Conservation (phyloP, 441 rosid species). For the Melastoma candidum region DNA sequence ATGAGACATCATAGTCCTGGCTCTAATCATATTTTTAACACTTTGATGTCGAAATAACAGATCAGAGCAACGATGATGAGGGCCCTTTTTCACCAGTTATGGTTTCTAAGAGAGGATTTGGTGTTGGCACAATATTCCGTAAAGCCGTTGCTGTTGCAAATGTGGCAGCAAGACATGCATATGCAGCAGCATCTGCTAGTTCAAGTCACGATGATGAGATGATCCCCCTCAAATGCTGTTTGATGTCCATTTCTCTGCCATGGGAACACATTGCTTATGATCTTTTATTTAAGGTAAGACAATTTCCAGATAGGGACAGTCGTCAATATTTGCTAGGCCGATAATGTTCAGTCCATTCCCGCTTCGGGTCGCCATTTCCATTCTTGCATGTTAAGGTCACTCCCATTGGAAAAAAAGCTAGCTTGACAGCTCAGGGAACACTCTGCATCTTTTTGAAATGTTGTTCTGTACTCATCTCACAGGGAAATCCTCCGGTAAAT, state of each 20-base stretch:
- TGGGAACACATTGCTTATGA: conserved; percentile 90
- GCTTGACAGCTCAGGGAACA: not conserved
- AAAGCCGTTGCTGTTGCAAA: conserved; percentile 92
- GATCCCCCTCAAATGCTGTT: conserved; percentile 85
- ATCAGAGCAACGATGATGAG: conserved; percentile 77
- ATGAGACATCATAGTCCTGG: not conserved
- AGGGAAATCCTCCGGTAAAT: conserved; percentile 15
- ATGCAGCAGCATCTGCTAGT: conserved; percentile 69
- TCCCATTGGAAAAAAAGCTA: not conserved
- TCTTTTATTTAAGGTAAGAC: conserved; percentile 72
- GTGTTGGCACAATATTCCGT: conserved; percentile 70
- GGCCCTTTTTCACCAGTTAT: conserved; percentile 80
- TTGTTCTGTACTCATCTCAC: not conserved
- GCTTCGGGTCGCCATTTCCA: not conserved
- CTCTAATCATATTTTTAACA: conserved; percentile 8
- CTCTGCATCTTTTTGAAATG: not conserved
- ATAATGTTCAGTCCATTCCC: not conserved
- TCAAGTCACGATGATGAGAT: conserved; percentile 58
- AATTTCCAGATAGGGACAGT: not conserved
- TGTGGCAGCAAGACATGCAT: conserved; percentile 90
- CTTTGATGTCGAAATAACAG: conserved; percentile 33
- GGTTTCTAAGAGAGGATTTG: conserved; percentile 59
- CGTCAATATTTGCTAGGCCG: not conserved
- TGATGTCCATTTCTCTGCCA: conserved; percentile 90
- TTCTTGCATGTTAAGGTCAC: too few species aligned